phyloP scores from a whole-genome alignment of 1,284 basidiomycete species.

The Leccinum pachyderme region DNA sequence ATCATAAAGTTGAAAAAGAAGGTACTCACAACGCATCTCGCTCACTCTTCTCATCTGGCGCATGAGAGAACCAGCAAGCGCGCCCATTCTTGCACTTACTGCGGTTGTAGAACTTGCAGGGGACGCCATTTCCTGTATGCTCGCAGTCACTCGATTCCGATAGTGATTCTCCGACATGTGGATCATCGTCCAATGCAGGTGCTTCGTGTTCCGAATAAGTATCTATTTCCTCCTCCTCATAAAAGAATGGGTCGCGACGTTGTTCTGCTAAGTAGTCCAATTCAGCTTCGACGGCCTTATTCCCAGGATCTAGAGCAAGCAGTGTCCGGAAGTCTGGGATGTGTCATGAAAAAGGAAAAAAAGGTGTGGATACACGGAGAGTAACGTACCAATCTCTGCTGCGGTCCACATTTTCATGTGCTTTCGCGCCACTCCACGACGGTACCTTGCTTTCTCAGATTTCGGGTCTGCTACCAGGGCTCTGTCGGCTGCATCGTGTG shows the following conservation, averaged over 20 bases:
- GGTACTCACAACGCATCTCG: conserved; percentile 44
- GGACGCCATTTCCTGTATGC: conserved; percentile 46
- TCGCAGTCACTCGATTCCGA: conserved; percentile 49
- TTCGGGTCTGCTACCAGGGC: conserved; percentile 11
- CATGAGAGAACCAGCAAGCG: conserved; percentile 46
- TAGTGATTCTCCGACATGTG: conserved; percentile 24
- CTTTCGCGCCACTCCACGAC: conserved; percentile 13
- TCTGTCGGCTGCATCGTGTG: conserved; percentile 7
- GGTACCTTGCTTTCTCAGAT: conserved; percentile 16
- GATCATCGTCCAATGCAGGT: conserved; percentile 36
- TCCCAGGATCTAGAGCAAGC: conserved; percentile 11
- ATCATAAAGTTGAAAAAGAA: not conserved
- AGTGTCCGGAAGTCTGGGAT: conserved; percentile 9
- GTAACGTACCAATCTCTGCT: conserved; percentile 5
- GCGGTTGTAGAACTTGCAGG: conserved; percentile 54
- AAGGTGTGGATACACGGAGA: not conserved
- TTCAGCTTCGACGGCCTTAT: conserved; percentile 6
- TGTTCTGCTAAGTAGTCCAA: conserved; percentile 4
- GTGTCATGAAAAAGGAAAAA: not conserved
- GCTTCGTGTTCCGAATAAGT: conserved; percentile 35
- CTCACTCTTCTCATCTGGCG: conserved; percentile 50
- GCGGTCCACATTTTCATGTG: conserved; percentile 6
- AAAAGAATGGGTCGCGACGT: not conserved
- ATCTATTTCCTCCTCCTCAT: not conserved
- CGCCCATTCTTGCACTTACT: conserved; percentile 41